These are phyloP conservation scores for Nothopassalora personata DNA, from an alignment of 2,329 filamentous ascomycete species.

Conservation along the genomic window DNA sequence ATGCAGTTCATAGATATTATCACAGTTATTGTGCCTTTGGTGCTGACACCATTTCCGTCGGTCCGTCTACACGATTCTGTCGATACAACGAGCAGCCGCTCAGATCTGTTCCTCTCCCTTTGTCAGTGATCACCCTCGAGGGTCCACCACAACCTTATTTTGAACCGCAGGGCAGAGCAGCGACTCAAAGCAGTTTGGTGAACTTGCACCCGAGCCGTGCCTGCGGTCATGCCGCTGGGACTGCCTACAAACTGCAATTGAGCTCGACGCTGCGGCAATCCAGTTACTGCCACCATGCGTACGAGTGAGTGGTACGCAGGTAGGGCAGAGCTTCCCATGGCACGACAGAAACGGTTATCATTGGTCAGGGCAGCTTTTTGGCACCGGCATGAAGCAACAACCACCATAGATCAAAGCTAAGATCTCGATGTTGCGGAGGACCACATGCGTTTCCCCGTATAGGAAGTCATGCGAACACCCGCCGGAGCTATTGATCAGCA, in stretches of 20 bases:
- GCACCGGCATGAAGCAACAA: background rate
- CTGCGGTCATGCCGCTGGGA: background rate
- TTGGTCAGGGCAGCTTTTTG: background rate
- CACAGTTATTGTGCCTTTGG: too few species aligned
- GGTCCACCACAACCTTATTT: background rate
- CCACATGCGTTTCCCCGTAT: background rate
- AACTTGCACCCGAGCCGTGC: background rate
- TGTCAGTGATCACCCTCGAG: background rate
- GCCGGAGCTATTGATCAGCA: background rate
- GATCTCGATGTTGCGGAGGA: background rate
- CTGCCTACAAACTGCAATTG: background rate
- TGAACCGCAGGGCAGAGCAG: background rate
- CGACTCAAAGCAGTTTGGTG: background rate
- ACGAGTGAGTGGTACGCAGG: too few species aligned
- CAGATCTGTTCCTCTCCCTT: background rate
- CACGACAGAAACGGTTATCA: too few species aligned
- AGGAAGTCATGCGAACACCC: background rate
- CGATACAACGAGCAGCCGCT: background rate
- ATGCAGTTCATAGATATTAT: too few species aligned
- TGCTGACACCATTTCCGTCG: background rate
- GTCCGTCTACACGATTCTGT: background rate
- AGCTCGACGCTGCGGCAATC: too few species aligned
- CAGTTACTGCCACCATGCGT: too few species aligned
- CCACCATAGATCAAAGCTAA: background rate
- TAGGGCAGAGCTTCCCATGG: too few species aligned